phyloP scores from a whole-genome alignment of 495 filamentous ascomycete species.

The Penicillium manginii region DNA sequence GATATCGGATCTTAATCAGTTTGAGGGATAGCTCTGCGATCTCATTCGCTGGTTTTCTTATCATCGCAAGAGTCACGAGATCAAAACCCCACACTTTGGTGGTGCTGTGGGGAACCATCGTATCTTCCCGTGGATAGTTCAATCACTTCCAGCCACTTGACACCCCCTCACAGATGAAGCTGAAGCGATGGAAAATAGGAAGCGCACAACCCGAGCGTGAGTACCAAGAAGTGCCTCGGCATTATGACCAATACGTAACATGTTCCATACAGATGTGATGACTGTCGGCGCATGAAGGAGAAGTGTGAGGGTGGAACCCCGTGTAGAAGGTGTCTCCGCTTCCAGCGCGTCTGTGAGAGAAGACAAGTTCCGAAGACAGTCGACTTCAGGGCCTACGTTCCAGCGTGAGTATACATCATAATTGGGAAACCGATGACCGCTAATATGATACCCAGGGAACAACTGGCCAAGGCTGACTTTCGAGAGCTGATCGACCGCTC shows the following conservation, averaged over 20 bases:
- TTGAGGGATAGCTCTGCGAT: too few species aligned
- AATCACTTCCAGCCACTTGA: slow-evolving; percentile 2
- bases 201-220: not conserved
- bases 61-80: slow-evolving; percentile 1
- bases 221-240: not conserved
- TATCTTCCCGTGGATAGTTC: slow-evolving; percentile 1
- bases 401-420: not conserved
- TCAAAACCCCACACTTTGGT: not conserved
- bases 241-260: not conserved
- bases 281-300: slow-evolving; percentile 4
- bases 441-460: not conserved
- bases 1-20: too few species aligned
- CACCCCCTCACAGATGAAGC: slow-evolving; percentile 1
- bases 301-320: slow-evolving; percentile 4
- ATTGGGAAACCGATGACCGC: not conserved
- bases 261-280: not conserved
- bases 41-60: not conserved
- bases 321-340: slow-evolving; percentile 1
- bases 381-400: not conserved
- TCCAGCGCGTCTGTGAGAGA: slow-evolving; percentile 1
- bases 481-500: slow-evolving; percentile 5
- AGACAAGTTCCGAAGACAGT: not conserved
- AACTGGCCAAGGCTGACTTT: slow-evolving; percentile 1
- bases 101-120: not conserved
- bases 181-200: slow-evolving; percentile 3